Base-by-base conservation (phyloP, 805 yeast genomes). In the Scheffersomyces stipitis region DNA sequence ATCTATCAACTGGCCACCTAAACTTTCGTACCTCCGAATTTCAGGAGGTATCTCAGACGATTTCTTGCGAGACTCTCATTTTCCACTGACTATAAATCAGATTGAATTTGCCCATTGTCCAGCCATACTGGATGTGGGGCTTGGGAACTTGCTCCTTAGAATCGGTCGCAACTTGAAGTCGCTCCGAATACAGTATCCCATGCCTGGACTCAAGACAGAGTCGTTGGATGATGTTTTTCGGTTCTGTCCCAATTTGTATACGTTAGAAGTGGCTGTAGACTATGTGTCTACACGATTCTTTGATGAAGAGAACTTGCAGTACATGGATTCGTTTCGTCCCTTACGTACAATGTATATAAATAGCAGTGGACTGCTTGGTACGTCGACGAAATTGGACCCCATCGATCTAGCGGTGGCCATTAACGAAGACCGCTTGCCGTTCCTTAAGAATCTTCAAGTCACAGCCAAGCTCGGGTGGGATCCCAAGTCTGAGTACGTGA, bases 81-180 rank as follows among this genome's bases (percentile, higher is more conserved):
- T 93, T 54, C 98, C 98, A 0, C 30, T 54, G 1, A 76, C 90
- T 1, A 80, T 91, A 28, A 78, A 77, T 3, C 75, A 77, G 15
- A 63, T 91, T 33, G 90, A 87, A 46, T 73, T 91, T 52, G 83
- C 95, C 0, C 95, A 87, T 58, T 91, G 98, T 62, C 97, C 98
- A 0, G 69, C 75, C 34, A 66, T 91, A 14, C 75, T 75, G 28
- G 85, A 83, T 17, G 72, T 67, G 33, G 80, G 95, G 0, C 67
- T 90, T 15, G 78, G 80, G 45, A 69, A 71, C 18, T 62, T 91
- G 38, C 60, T 89, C 13, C 62, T 69, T 22, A 75, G 76, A 30
- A 72, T 84, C 31, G 98, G 98, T 1, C 71, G 67, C 18, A 75
- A 80, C 41, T 62, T 91, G 36, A 75, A 68, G 24, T 71, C 76